A percentile compares a stretch with the other conserved stretches of the same genome.
phyloP scores from a whole-genome alignment of 208 protist genomes.

The Crithidia fasciculata region DNA sequence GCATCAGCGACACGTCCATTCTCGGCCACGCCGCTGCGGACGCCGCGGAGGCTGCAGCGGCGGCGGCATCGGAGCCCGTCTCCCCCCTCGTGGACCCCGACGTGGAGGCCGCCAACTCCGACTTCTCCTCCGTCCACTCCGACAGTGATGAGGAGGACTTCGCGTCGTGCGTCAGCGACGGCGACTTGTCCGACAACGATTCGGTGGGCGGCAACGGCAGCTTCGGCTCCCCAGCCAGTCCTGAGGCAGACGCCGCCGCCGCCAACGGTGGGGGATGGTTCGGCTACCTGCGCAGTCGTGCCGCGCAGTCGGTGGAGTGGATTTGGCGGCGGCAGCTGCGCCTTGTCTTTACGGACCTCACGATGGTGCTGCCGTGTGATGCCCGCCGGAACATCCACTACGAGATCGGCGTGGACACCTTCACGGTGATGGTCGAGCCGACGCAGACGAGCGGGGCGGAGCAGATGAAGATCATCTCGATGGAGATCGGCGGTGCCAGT shows the following conservation, averaged over 20 bases:
- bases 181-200: slow-evolving; percentile 40
- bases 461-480: slow-evolving; percentile 51
- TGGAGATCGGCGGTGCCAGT: slow-evolving; percentile 28
- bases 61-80: slow-evolving; percentile 18
- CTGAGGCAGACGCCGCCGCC: slow-evolving; percentile 1
- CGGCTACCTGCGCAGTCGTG: slow-evolving; percentile 45
- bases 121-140: slow-evolving; percentile 18
- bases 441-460: slow-evolving; percentile 36
- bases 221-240: slow-evolving; percentile 23
- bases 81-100: slow-evolving; percentile 16
- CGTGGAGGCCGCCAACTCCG: slow-evolving; percentile 5
- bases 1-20: slow-evolving; percentile 62
- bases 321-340: slow-evolving; percentile 68
- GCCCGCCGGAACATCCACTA: slow-evolving; percentile 38
- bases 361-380: slow-evolving; percentile 52
- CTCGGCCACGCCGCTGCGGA: slow-evolving; percentile 38
- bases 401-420: slow-evolving; percentile 41
- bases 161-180: slow-evolving; percentile 69
- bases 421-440: slow-evolving; percentile 58
- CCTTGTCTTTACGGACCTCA: slow-evolving; percentile 52
- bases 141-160: slow-evolving; percentile 49
- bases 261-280: slow-evolving; percentile 43
- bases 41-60: not conserved
- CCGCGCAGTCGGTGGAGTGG: slow-evolving; percentile 62
- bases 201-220: slow-evolving; percentile 20